Evolutionary conservation across 306 rosid genomes (phyloP).

Genomic region (cucumber (Cucumis sativus)): Cucumber_9930_V3 NC_026660.2:30400501-30401000

Average conservation of each 20-base stretch:
- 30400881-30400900: background rate
- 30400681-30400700: slow-evolving; percentile 68
- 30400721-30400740: slow-evolving; percentile 66
- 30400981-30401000: background rate
- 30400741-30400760: slow-evolving; percentile 75
- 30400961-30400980: no score
- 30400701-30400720: slow-evolving; percentile 34
- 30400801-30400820: background rate
- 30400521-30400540: background rate
- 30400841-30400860: background rate
- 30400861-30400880: background rate
- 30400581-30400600: background rate
- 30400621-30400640: slow-evolving; percentile 55
- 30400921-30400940: background rate
- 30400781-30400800: slow-evolving; percentile 53
- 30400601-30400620: background rate
- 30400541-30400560: background rate
- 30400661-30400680: slow-evolving; percentile 70
- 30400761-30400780: slow-evolving; percentile 44
- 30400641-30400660: slow-evolving; percentile 62
- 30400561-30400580: background rate
- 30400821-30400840: background rate
- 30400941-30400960: background rate
- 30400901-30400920: background rate
- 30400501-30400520: background rate